phyloP scores from a whole-genome alignment of 805 yeast genomes.

The Yamadazyma paraphyllophila region DNA sequence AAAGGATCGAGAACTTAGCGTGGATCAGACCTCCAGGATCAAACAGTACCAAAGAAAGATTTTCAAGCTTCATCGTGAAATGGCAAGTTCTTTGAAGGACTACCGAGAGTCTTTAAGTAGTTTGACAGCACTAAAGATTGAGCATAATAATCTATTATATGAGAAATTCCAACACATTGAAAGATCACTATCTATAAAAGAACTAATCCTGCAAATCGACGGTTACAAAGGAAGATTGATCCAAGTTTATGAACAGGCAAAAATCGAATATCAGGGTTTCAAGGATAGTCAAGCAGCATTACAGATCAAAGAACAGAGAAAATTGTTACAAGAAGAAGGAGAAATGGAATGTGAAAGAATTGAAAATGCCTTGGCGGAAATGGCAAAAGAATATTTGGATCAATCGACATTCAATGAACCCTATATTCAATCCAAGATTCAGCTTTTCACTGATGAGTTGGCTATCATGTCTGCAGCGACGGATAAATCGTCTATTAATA shows the following conservation, averaged over 20 bases:
- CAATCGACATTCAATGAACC: constrained; percentile 36
- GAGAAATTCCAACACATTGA: constrained; percentile 19
- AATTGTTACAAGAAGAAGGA: constrained; percentile 37
- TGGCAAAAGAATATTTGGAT: constrained; percentile 38
- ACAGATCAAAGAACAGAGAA: constrained; percentile 33
- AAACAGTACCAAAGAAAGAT: constrained; percentile 28
- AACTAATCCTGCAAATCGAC: constrained; percentile 26
- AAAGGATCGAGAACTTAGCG: constrained; percentile 36
- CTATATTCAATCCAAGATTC: constrained; percentile 38
- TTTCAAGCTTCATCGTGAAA: constrained; percentile 4
- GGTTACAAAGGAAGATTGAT: constrained; percentile 23
- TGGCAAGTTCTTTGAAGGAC: background rate
- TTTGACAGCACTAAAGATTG: background rate
- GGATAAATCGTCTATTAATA: constrained; percentile 36
- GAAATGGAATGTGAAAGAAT: constrained; percentile 21
- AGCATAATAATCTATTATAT: constrained; percentile 13
- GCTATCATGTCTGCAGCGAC: constrained; percentile 32
- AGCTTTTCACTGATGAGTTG: constrained; percentile 46
- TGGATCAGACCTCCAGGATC: constrained; percentile 43
- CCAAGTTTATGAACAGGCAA: constrained; percentile 32
- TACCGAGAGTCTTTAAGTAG: background rate
- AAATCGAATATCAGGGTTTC: constrained; percentile 30
- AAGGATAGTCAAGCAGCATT: constrained; percentile 42
- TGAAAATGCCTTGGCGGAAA: constrained; percentile 26
- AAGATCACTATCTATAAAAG: constrained; percentile 20